Conservation (phyloP, 2,329 filamentous ascomycete species). For the Arachnopeziza araneosa region DNA sequence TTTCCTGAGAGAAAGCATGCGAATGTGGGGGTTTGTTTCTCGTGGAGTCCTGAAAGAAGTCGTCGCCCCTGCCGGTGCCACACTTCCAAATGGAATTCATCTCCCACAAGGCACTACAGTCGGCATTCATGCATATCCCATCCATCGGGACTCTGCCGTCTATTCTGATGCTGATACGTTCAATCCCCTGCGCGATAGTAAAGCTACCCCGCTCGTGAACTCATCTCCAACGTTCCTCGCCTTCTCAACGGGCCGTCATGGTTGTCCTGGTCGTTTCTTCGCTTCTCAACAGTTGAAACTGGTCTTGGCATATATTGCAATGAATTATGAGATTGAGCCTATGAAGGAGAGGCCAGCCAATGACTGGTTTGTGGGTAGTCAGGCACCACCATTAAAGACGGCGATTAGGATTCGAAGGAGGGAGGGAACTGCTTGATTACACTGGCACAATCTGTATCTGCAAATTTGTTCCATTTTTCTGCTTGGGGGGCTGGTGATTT, state of each 20-base stretch:
- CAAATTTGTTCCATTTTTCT: neutral
- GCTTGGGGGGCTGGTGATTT: too few relatives aligned
- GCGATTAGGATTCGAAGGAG: constrained; percentile 24
- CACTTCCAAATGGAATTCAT: constrained; percentile 32
- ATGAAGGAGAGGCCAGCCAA: constrained; percentile 28
- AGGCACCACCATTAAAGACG: constrained; percentile 28
- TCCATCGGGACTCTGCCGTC: constrained; percentile 19
- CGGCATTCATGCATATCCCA: constrained; percentile 22
- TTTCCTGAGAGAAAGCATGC: constrained; percentile 38
- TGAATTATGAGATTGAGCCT: constrained; percentile 22
- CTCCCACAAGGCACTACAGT: constrained; percentile 34
- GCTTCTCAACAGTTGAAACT: constrained; percentile 23
- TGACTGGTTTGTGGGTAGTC: constrained; percentile 28
- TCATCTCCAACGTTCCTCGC: constrained; percentile 22
- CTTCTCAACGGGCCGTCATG: constrained; percentile 29
- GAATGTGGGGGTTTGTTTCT: constrained; percentile 30
- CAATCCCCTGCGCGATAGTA: constrained; percentile 17
- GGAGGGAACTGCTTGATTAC: constrained; percentile 7
- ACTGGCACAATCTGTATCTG: neutral
- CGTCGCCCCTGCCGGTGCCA: constrained; percentile 38
- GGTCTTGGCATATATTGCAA: constrained; percentile 22
- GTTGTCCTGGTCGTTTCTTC: constrained; percentile 24
- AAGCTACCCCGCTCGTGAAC: constrained; percentile 21
- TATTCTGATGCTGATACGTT: constrained; percentile 15
- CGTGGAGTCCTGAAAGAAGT: constrained; percentile 27